Percentiles rank a stretch among this genome's conserved stretches.
These are phyloP conservation scores for Malus sieversii DNA, from an alignment of 306 rosid species.

Conservation along the genomic window DNA sequence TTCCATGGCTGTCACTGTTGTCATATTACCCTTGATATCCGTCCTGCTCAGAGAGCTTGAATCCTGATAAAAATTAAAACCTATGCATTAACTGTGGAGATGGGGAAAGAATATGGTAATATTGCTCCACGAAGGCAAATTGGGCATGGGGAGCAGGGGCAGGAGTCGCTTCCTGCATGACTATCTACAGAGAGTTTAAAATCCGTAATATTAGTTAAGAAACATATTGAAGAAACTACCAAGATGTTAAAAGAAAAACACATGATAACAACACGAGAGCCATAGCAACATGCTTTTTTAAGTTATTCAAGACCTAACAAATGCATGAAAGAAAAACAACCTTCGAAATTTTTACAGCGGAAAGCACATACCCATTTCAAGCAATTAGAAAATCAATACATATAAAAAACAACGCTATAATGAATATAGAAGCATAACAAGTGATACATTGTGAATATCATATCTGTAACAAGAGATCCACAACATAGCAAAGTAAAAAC, in stretches of 20 bases:
- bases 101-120: slow-evolving; percentile 81
- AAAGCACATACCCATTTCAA: not conserved
- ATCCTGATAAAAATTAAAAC: slow-evolving; percentile 60
- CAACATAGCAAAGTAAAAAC: not conserved
- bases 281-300: not conserved
- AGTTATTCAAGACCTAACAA: not conserved
- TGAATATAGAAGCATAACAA: not conserved
- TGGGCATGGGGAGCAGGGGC: slow-evolving; percentile 67
- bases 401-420: too few relatives aligned
- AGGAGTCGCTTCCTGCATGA: slow-evolving; percentile 73
- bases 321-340: not conserved
- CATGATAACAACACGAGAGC: not conserved
- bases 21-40: slow-evolving; percentile 62
- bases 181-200: slow-evolving; percentile 44
- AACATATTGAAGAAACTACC: not conserved
- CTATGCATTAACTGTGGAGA: slow-evolving; percentile 82
- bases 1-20: slow-evolving; percentile 63
- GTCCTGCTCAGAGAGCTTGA: slow-evolving; percentile 77
- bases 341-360: not conserved
- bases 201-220: not conserved
- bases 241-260: not conserved
- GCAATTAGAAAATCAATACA: too few relatives aligned
- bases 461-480: not conserved
- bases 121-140: slow-evolving; percentile 91
- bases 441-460: not conserved